phyloP scores from a whole-genome alignment of 345 rosid genomes.

The Bruguiera gymnorhiza region DNA sequence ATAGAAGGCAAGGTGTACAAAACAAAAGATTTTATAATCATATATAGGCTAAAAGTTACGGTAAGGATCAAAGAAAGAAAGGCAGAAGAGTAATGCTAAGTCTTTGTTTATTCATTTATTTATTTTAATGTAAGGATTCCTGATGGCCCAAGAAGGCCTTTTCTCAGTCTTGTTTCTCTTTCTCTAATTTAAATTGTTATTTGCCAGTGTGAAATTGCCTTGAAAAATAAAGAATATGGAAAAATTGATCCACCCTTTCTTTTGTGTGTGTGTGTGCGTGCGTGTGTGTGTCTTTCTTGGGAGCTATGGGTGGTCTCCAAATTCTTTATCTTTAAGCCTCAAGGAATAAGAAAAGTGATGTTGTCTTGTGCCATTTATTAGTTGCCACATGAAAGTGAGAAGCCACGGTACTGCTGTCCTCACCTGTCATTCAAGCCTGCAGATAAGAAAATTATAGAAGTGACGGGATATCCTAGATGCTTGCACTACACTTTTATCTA shows the following conservation, averaged over 20 bases:
- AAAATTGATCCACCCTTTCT: neutral
- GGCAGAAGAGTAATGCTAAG: neutral
- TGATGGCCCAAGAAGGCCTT: slow-evolving; percentile 16
- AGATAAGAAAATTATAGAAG: slow-evolving; percentile 8
- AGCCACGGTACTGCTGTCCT: neutral
- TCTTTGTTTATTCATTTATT: too few species aligned
- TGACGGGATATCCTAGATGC: slow-evolving; percentile 16
- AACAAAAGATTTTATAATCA: neutral
- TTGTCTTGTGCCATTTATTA: neutral
- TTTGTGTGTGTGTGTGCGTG: too few species aligned
- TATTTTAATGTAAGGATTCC: slow-evolving; percentile 18
- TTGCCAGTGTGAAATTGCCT: slow-evolving; percentile 29
- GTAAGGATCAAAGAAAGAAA: neutral
- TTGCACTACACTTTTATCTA: neutral
- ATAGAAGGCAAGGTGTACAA: slow-evolving; percentile 5
- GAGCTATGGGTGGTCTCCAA: slow-evolving; percentile 13
- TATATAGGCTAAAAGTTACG: neutral
- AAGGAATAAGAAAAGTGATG: slow-evolving; percentile 1
- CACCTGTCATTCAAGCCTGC: slow-evolving; percentile 10
- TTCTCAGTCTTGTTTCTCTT: slow-evolving; percentile 12
- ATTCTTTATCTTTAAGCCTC: slow-evolving; percentile 18
- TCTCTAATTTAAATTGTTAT: neutral
- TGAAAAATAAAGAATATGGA: slow-evolving; percentile 36
- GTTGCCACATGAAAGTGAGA: slow-evolving; percentile 9
- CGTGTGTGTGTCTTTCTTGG: neutral